These are phyloP conservation scores for Ganoderma meredithae DNA, from an alignment of 1,284 basidiomycete genomes.

Conservation along the genomic window DNA sequence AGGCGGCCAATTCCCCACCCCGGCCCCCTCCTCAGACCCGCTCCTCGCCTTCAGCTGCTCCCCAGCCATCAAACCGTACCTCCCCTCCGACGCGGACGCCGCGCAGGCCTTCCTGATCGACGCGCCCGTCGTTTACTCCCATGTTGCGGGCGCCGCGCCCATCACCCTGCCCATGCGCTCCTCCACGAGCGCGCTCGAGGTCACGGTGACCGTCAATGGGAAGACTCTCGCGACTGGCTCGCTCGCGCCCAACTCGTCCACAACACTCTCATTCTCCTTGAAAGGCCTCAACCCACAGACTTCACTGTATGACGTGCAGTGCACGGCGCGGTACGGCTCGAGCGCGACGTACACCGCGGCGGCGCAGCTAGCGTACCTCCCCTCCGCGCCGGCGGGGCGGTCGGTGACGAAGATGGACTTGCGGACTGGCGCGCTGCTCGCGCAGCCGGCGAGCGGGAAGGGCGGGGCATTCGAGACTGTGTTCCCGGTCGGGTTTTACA, in stretches of 20 bases:
- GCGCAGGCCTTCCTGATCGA: constrained; percentile 62
- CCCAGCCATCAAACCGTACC: constrained; percentile 73
- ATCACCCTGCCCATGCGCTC: constrained; percentile 48
- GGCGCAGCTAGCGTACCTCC: constrained; percentile 61
- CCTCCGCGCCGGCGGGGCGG: constrained; percentile 51
- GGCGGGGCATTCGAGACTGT: constrained; percentile 63
- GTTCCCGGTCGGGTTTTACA: constrained; percentile 80
- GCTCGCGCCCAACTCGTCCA: constrained; percentile 63
- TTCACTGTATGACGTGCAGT: constrained; percentile 58
- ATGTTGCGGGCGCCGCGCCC: constrained; percentile 55
- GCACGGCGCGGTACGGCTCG: constrained; percentile 48
- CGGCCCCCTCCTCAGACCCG: constrained; percentile 54
- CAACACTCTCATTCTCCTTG: constrained; percentile 60
- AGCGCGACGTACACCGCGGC: constrained; percentile 57
- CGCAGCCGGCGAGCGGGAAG: constrained; percentile 56
- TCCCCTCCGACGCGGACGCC: constrained; percentile 55
- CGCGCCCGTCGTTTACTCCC: constrained; percentile 57
- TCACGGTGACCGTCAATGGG: constrained; percentile 54
- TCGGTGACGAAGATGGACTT: constrained; percentile 76
- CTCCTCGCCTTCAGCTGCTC: constrained; percentile 73
- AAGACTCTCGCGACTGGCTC: constrained; percentile 47
- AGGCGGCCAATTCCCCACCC: constrained; percentile 65
- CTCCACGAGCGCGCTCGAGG: constrained; percentile 38
- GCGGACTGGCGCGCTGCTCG: constrained; percentile 71
- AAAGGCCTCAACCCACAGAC: constrained; percentile 50